Base-by-base conservation (phyloP, 2,329 filamentous ascomycete genomes). In the Aaosphaeria arxii region DNA sequence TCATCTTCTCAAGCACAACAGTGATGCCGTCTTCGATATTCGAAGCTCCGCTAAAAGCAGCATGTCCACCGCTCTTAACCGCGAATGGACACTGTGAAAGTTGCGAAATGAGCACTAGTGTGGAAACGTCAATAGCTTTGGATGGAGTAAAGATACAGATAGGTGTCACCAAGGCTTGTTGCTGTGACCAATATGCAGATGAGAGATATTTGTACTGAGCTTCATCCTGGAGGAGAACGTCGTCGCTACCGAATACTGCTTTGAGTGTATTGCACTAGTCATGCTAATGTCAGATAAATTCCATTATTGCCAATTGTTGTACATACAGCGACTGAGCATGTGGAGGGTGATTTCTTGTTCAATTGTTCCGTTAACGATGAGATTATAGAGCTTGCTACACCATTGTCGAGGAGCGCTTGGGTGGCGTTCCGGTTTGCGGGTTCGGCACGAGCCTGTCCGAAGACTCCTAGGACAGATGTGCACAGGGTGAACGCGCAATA, bases 51-150 rank as follows among this genome's bases (percentile, higher is more conserved):
- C 66, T 58, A 47, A 69, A 67, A 3, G 64, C 57, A 17, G 67
- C 66, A 51, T 77, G 75, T 3, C 76, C 75, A 30, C 75, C 74
- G 43, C 71, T 67, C 45, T 72, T 74, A 3, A 77, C 66, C 2
- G 72, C 71, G 46, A 76, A 75, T 68, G 58, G 62, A 42, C 63
- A 69, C 44, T 61, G 57, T 4, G 56, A 55, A 3, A 61, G 50
- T 24, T 59, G 56, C 24, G 60, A 57, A 4, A 63, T 24, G 4
- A 63, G 40, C 2, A 64, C 48, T 2, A 54, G 13, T 0, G 51
- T 53, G 5, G 60, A 63, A 1, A 64, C 59, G 5, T 64, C 54
- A 7, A 50, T 28, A 7, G 50, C 44, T 17, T 47, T 60, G 7
- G 40, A 31, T 7, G 62, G 61, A 45, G 58, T 54, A 45, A 68